These are phyloP conservation scores for Carex pumila DNA, from an alignment of 176 grass and related monocot species.

Conservation along the genomic window DNA sequence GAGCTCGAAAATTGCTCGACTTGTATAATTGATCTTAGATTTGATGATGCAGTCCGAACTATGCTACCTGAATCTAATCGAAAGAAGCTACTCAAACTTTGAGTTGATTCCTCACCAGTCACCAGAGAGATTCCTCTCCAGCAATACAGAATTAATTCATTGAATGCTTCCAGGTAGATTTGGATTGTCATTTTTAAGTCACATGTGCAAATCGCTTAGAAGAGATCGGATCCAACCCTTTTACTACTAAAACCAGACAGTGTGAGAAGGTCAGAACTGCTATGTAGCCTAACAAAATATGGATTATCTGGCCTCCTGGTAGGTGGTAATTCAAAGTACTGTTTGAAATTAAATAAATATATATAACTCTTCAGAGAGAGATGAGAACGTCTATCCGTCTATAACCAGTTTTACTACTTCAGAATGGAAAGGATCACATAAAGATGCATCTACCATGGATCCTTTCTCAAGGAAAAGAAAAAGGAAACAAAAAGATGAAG, in stretches of 20 bases:
- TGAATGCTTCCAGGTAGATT: not conserved
- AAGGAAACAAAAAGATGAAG: not conserved
- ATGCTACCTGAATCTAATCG: not conserved
- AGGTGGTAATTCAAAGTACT: not conserved
- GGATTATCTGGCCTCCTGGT: not conserved
- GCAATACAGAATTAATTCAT: not conserved
- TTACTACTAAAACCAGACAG: not conserved
- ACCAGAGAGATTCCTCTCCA: not conserved
- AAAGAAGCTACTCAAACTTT: not conserved
- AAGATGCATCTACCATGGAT: not conserved
- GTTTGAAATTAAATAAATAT: not conserved
- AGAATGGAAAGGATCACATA: not conserved
- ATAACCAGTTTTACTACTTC: not conserved
- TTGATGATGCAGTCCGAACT: not conserved
- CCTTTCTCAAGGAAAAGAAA: not conserved
- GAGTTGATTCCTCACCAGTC: not conserved
- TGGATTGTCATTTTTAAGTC: not conserved
- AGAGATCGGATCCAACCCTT: not conserved
- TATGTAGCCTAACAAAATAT: not conserved
- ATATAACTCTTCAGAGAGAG: not conserved
- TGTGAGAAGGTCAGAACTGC: not conserved
- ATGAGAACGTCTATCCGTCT: not conserved
- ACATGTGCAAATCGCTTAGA: not conserved
- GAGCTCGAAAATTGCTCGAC: no score
- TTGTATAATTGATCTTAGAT: not conserved